A percentile compares a stretch with the other conserved stretches of the same genome.
These are phyloP conservation scores for Boletus barrowsii DNA, from an alignment of 768 basidiomycete species.

Conservation along the genomic window DNA sequence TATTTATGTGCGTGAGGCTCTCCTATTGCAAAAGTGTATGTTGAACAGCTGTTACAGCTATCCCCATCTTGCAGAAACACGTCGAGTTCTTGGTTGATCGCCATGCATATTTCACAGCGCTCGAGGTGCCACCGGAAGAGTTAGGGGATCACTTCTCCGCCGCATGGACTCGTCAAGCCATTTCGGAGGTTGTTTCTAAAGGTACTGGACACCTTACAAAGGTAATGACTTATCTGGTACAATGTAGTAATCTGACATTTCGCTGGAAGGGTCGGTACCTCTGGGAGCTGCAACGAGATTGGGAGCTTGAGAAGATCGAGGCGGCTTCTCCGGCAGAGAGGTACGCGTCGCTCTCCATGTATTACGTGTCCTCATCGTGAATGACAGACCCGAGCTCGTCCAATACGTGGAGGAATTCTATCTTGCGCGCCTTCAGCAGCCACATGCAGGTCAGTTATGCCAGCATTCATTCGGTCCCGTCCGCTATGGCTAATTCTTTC, in stretches of 20 bases:
- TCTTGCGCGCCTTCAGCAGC: conserved; percentile 67
- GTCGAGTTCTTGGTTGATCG: conserved; percentile 52
- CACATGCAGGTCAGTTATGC: conserved; percentile 61
- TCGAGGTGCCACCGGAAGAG: conserved; percentile 43
- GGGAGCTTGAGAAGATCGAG: conserved; percentile 68
- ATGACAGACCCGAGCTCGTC: conserved; percentile 41
- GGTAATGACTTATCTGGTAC: conserved; percentile 37
- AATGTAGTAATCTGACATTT: conserved; percentile 10
- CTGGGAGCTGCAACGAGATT: conserved; percentile 72
- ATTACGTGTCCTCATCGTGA: not conserved
- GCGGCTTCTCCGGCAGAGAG: conserved; percentile 43
- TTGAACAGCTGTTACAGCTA: conserved; percentile 48
- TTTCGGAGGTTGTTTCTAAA: conserved; percentile 51
- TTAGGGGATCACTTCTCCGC: conserved; percentile 60
- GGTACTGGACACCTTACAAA: conserved; percentile 62
- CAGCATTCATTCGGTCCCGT: not conserved
- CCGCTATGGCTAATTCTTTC: not conserved
- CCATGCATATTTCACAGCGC: conserved; percentile 33
- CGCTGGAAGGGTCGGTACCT: conserved; percentile 57
- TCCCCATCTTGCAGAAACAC: conserved; percentile 68
- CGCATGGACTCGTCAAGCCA: conserved; percentile 56
- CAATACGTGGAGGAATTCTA: conserved; percentile 55
- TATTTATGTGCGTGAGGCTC: conserved; percentile 65
- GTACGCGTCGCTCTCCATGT: conserved; percentile 29
- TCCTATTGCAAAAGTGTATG: conserved; percentile 9